Base-by-base conservation (phyloP, 805 yeast species). In the Saccharomycopsis microspora region DNA sequence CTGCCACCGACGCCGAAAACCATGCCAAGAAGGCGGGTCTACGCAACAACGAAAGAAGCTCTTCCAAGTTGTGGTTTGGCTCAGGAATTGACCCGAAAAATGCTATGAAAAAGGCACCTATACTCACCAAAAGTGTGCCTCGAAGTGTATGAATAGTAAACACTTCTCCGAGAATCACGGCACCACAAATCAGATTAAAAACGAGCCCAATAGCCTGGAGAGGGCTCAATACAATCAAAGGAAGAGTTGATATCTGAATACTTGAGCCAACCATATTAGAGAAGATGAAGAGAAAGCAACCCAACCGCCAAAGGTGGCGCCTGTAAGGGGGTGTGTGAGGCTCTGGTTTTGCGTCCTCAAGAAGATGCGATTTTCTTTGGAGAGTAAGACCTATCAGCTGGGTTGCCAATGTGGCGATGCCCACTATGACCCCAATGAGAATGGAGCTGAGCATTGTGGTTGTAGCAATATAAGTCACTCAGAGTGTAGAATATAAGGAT, bases 151-250 rank as follows among this genome's bases (percentile, higher is more conserved):
- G 66, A 29, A 55, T 52, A 1, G 89, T 80, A 60, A 85, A 84
- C 0, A 69, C 67, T 58, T 87, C 96, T 33, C 78, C 69, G 9
- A 87, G 72, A 9, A 87, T 63, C 7, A 85, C 48, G 19, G 82
- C 61, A 40, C 93, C 85, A 57, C 86, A 75, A 1, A 85, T 62
- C 0, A 93, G 77, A 62, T 88, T 88, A 69, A 88, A 87, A 3
- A 87, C 88, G n/a, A 88, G 69, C 0, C 96, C 95, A 29, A 82
- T 77, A 30, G 94, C 86, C 60, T 87, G 96, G 47, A 87, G 64
- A 0, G 96, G 95, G 29, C 88, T 80, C 49, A 87, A 62, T 2
- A 88, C 72, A 41, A 86, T 81, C 51, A 88, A 66, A 1, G 96
- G 96, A 39, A 87, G 67, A 2, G 95, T 82, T 1, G 93, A 76